A percentile compares a stretch with the other conserved stretches of the same genome.
These are phyloP conservation scores for Dryas alaskensis DNA, from an alignment of 306 rosid species.

Conservation along the genomic window DNA sequence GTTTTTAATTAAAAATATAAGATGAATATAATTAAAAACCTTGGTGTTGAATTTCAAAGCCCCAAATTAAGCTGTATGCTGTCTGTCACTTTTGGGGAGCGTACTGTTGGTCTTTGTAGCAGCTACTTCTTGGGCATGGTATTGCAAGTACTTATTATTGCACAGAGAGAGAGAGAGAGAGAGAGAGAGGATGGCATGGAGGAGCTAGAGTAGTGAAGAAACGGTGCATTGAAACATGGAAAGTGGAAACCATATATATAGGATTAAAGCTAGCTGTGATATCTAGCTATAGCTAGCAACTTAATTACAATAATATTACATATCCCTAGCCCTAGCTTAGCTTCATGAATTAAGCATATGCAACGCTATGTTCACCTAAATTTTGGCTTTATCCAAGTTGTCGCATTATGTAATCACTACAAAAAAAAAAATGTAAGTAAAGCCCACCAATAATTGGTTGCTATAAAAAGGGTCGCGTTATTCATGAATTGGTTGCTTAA, in stretches of 20 bases:
- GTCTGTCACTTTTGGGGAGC: conserved; percentile 7
- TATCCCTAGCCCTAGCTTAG: no score
- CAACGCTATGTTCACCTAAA: neutral
- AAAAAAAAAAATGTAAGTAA: no score
- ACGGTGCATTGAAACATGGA: conserved; percentile 13
- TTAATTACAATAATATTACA: no score
- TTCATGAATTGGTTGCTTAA: no score
- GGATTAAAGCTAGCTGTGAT: neutral
- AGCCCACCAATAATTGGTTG: no score
- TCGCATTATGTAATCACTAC: neutral
- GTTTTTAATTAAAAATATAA: no score
- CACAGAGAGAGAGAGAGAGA: no score
- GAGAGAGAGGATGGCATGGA: no score
- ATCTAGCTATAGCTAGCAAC: neutral
- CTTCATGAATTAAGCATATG: no score
- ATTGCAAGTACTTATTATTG: no score
- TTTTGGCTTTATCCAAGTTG: conserved; percentile 16
- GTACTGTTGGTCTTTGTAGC: neutral
- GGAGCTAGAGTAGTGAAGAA: neutral
- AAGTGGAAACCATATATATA: neutral
- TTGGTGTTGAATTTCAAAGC: conserved; percentile 4
- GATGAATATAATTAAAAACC: neutral
- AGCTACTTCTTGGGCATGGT: neutral
- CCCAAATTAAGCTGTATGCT: conserved; percentile 1
- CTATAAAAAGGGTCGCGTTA: no score